Evolutionary conservation across 1,284 basidiomycete species (phyloP), one percentile per base, ranked within the genome.

Genomic region (Microstroma glucosiphilum): DNA sequence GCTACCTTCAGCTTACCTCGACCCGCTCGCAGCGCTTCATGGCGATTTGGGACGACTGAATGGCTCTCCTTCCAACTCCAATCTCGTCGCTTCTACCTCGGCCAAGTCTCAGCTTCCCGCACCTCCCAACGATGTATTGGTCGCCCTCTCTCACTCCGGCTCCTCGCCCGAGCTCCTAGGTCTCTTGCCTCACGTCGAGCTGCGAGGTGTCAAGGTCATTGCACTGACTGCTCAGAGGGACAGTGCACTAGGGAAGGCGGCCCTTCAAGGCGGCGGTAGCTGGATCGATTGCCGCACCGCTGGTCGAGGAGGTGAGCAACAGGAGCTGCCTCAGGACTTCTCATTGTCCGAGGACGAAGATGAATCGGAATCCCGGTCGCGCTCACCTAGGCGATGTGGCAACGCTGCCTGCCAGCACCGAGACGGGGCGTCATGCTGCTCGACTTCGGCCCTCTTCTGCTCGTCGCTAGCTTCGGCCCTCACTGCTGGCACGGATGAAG

Each of bases 21-120:
- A 80, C 59, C 80, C 81, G 0, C 69, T 77, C 21, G 80, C 79
- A 59, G 80, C 80, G 7, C 60, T 81, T 30, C 81, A 82, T 56
- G 81, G 81, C 56, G 81, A 81, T 59, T 73, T 82, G 17, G 81
- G 81, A 25, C 59, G 77, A 51, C 60, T 81, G 8, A 69, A 54
- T 26, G 51, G 51, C 21, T 15, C 21, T 6, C 21, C n/a, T 15
- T 6, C 23, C 4, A 9, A 19, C 4, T 51, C 46, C 6, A 42
- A 23, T 13, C 13, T 15, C 25, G 30, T 37, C 3, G 57, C 57
- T 3, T 19, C 41, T 9, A 19, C 30, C 2, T 17, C 43, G 3
- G 19, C 13, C 6, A 17, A 13, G 6, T 17, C 37, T 4, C 41
- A 43, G 21, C 42, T 43, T 8, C 43, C 42, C 3, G 71, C 75